Evolutionary conservation across 139 green algal species (phyloP).

Genomic region (Edaphochlamys debaryana): DNA sequence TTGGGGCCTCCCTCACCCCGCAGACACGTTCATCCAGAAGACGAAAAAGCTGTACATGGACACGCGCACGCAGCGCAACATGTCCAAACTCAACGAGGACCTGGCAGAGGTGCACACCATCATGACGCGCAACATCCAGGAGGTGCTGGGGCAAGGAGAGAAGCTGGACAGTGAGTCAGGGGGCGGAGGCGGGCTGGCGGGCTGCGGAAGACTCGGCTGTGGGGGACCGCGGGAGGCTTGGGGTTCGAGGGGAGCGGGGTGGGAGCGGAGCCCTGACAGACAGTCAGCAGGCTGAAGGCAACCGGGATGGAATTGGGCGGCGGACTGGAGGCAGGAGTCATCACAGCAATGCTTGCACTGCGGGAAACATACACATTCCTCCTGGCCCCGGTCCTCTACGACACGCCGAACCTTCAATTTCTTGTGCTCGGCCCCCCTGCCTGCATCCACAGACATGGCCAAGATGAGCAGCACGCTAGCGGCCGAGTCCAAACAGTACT

Average conservation of each 20-base stretch:
- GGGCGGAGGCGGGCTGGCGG: neutral
- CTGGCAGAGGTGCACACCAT: slow-evolving; percentile 94
- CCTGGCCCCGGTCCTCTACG: neutral
- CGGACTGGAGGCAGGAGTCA: too few species aligned
- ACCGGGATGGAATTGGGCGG: neutral
- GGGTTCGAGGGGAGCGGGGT: too few species aligned
- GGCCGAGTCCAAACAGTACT: slow-evolving; percentile 89
- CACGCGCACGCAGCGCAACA: slow-evolving; percentile 96
- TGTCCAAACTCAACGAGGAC: slow-evolving; percentile 92
- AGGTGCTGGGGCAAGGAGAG: slow-evolving; percentile 97
- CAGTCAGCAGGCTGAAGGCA: too few species aligned
- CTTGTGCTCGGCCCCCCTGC: too few species aligned
- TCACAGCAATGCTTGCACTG: too few species aligned
- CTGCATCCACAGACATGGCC: slow-evolving; percentile 75
- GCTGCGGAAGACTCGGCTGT: too few species aligned
- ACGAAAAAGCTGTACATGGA: slow-evolving; percentile 99
- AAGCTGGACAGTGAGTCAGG: slow-evolving; percentile 89
- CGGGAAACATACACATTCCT: neutral
- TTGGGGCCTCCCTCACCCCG: neutral
- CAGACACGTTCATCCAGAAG: slow-evolving; percentile 99
- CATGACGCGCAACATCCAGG: slow-evolving; percentile 99
- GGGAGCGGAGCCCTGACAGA: too few species aligned
- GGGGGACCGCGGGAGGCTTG: too few species aligned
- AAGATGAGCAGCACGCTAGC: slow-evolving; percentile 85
- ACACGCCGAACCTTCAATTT: too few species aligned